A percentile compares a stretch with the other conserved stretches of the same genome.
Conservation (phyloP, 768 basidiomycete species). For the Trametes cinnabarina region DNA sequence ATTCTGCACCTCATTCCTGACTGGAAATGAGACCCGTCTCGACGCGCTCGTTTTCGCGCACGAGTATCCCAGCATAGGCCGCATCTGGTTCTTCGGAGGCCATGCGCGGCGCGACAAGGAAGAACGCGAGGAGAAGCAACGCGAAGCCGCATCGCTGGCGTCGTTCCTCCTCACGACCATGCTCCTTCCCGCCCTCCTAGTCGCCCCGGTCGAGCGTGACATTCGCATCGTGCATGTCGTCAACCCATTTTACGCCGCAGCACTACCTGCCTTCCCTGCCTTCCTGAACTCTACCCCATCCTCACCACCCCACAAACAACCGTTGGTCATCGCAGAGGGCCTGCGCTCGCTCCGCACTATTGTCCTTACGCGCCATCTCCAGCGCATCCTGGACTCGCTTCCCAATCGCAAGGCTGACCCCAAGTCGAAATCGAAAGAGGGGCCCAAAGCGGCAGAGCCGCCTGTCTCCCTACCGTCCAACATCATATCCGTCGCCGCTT, state of each 20-base stretch:
- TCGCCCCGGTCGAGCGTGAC: conserved; percentile 83
- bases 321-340: conserved; percentile 57
- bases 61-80: conserved; percentile 67
- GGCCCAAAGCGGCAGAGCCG: background rate
- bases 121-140: conserved; percentile 30
- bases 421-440: conserved; percentile 2
- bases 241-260: conserved; percentile 89
- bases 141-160: conserved; percentile 55
- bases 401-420: conserved; percentile 46
- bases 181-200: conserved; percentile 74
- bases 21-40: conserved; percentile 62
- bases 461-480: conserved; percentile 57
- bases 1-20: conserved; percentile 69
- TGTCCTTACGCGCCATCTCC: conserved; percentile 74
- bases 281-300: conserved; percentile 29
- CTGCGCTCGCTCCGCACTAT: conserved; percentile 59
- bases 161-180: conserved; percentile 79
- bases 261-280: conserved; percentile 44
- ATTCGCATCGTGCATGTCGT: conserved; percentile 86
- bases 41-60: conserved; percentile 80
- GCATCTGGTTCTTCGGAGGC: conserved; percentile 32
- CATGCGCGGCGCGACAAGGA: conserved; percentile 25
- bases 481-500: conserved; percentile 70
- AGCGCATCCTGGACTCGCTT: conserved; percentile 80
- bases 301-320: conserved; percentile 11